Conservation (phyloP, 768 basidiomycete genomes). For the Pleurotus sapidus region DNA sequence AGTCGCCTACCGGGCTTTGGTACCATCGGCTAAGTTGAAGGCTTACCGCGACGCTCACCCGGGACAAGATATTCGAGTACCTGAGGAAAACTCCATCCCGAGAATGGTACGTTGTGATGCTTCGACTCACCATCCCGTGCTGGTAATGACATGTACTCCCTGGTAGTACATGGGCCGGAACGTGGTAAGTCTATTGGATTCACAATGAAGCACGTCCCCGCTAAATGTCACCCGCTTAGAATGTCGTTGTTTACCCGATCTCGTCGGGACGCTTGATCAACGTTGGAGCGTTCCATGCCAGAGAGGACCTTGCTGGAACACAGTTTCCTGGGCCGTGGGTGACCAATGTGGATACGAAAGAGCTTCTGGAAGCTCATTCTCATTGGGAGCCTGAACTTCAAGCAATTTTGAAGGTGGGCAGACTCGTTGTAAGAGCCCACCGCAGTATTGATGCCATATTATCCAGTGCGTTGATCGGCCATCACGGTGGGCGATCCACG, state of each 20-base stretch:
- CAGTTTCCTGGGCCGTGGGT: slow-evolving; percentile 32
- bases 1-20: slow-evolving; percentile 30
- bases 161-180: slow-evolving; percentile 29
- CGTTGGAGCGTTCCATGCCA: slow-evolving; percentile 23
- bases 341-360: slow-evolving; percentile 30
- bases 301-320: slow-evolving; percentile 26
- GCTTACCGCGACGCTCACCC: slow-evolving; percentile 21
- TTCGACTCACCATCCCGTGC: background rate
- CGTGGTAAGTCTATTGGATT: slow-evolving; percentile 15
- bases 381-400: slow-evolving; percentile 45
- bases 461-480: slow-evolving; percentile 30
- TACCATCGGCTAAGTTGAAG: slow-evolving; percentile 21
- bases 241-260: slow-evolving; percentile 32
- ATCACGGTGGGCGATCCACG: slow-evolving; percentile 38
- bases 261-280: slow-evolving; percentile 28
- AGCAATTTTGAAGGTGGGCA: slow-evolving; percentile 37
- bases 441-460: too few species aligned
- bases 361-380: slow-evolving; percentile 33
- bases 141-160: background rate
- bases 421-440: background rate
- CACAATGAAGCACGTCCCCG: background rate
- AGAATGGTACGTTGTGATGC: slow-evolving; percentile 19
- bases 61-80: slow-evolving; percentile 20
- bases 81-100: slow-evolving; percentile 18
- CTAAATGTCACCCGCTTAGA: slow-evolving; percentile 9